Conservation (phyloP, 2,329 filamentous ascomycete species). For the Penicillium sp. region DNA sequence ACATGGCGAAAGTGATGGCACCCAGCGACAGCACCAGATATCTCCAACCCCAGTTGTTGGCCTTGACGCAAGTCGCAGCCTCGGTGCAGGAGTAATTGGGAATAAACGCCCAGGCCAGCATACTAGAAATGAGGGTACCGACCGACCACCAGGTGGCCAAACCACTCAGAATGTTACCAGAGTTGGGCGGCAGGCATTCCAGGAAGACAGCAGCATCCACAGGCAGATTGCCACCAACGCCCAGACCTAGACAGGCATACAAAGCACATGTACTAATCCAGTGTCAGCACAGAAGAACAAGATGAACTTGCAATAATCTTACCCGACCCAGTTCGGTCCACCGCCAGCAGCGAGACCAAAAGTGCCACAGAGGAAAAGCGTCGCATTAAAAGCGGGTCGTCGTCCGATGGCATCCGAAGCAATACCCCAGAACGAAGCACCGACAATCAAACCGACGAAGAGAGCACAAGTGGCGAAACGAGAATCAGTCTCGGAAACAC, state of each 20-base stretch:
- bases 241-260: slow-evolving; percentile 58
- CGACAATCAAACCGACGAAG: slow-evolving; percentile 68
- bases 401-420: slow-evolving; percentile 71
- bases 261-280: slow-evolving; percentile 48
- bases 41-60: slow-evolving; percentile 64
- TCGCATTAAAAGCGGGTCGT: slow-evolving; percentile 71
- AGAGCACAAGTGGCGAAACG: slow-evolving; percentile 72
- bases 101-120: slow-evolving; percentile 69
- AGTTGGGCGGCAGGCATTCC: slow-evolving; percentile 72
- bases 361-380: slow-evolving; percentile 64
- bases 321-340: slow-evolving; percentile 57
- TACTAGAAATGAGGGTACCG: slow-evolving; percentile 63
- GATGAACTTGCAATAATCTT: slow-evolving; percentile 10
- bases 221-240: slow-evolving; percentile 62
- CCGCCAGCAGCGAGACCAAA: slow-evolving; percentile 69
- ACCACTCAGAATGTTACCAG: slow-evolving; percentile 67
- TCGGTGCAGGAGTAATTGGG: slow-evolving; percentile 54
- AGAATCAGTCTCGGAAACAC: slow-evolving; percentile 62
- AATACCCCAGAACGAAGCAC: slow-evolving; percentile 73
- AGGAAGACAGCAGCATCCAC: slow-evolving; percentile 58
- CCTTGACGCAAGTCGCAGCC: slow-evolving; percentile 34
- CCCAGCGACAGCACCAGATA: slow-evolving; percentile 65
- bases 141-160: slow-evolving; percentile 85
- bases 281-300: background rate
- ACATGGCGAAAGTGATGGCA: slow-evolving; percentile 65